A percentile compares a stretch with the other conserved stretches of the same genome.
These are phyloP conservation scores for Clausena lansium DNA, from an alignment of 345 rosid genomes.

Conservation along the genomic window DNA sequence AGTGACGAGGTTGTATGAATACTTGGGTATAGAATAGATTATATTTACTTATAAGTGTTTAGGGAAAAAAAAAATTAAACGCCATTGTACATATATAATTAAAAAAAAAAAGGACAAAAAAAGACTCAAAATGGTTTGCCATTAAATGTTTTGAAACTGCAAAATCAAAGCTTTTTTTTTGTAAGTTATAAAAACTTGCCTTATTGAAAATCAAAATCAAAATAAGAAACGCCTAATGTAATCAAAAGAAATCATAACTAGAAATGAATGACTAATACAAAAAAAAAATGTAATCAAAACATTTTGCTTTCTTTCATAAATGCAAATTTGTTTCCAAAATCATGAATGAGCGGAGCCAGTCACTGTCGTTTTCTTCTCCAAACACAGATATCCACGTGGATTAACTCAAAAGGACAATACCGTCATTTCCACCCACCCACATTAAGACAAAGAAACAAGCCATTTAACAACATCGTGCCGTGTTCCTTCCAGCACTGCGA, in stretches of 20 bases:
- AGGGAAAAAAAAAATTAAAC: too few species aligned
- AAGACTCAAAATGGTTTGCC: too few species aligned
- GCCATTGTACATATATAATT: too few species aligned
- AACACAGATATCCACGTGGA: slow-evolving; percentile 34
- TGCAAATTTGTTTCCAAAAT: background rate
- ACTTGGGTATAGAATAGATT: too few species aligned
- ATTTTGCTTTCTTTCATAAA: slow-evolving; percentile 28
- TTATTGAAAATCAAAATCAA: background rate
- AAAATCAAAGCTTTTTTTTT: background rate
- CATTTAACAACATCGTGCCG: slow-evolving; percentile 54
- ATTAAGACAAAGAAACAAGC: background rate
- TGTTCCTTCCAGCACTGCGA: slow-evolving; percentile 13
- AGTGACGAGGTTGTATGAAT: too few species aligned
- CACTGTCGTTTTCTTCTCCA: background rate
- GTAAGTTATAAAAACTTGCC: background rate
- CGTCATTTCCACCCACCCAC: slow-evolving; percentile 23
- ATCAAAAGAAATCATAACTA: too few species aligned
- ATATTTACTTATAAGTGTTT: too few species aligned
- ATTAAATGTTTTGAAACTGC: background rate
- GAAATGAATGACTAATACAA: background rate
- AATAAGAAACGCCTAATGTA: too few species aligned
- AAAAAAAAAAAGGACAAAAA: too few species aligned
- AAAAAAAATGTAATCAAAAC: too few species aligned
- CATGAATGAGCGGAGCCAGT: background rate
- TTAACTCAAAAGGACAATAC: slow-evolving; percentile 12